Percentiles rank a stretch among this genome's conserved stretches.
Evolutionary conservation across 805 yeast species (phyloP).

Genomic region (Ogataea methanolica): DNA sequence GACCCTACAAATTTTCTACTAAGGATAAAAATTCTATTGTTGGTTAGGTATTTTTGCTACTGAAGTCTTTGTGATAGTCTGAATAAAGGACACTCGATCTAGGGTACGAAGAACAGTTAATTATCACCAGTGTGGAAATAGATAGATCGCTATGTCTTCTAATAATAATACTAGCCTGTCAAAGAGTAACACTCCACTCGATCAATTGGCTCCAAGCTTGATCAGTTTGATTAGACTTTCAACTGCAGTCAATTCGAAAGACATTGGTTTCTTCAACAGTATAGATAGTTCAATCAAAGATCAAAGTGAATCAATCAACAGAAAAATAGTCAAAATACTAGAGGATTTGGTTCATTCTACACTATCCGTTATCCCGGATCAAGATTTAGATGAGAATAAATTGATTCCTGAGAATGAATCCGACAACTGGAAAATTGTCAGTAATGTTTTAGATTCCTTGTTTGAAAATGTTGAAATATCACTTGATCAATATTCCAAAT

Average conservation of each 20-base stretch:
- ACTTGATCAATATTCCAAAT: conserved; percentile 41
- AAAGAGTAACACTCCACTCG: conserved; percentile 10
- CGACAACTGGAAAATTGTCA: conserved; percentile 58
- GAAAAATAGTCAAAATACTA: conserved; percentile 39
- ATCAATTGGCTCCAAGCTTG: conserved; percentile 40
- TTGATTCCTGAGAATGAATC: conserved; percentile 26
- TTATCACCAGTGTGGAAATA: too few species aligned
- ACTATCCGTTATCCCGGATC: conserved; percentile 19
- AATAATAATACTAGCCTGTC: background rate
- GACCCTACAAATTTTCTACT: too few species aligned
- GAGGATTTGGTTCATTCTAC: conserved; percentile 36
- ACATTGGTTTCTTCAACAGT: conserved; percentile 69
- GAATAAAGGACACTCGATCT: background rate
- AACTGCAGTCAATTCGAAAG: conserved; percentile 69
- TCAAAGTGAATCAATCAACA: conserved; percentile 37
- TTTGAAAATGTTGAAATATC: conserved; percentile 76
- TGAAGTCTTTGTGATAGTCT: background rate
- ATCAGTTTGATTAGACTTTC: conserved; percentile 60
- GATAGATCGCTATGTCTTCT: background rate
- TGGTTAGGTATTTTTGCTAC: too few species aligned
- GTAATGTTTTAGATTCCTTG: conserved; percentile 59
- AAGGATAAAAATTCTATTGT: too few species aligned
- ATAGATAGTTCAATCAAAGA: conserved; percentile 46
- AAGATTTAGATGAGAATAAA: conserved; percentile 23
- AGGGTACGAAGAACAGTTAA: too few species aligned